Evolutionary conservation across 305 asterid genomes (phyloP).

Genomic region (Fraxinus albicans): DNA sequence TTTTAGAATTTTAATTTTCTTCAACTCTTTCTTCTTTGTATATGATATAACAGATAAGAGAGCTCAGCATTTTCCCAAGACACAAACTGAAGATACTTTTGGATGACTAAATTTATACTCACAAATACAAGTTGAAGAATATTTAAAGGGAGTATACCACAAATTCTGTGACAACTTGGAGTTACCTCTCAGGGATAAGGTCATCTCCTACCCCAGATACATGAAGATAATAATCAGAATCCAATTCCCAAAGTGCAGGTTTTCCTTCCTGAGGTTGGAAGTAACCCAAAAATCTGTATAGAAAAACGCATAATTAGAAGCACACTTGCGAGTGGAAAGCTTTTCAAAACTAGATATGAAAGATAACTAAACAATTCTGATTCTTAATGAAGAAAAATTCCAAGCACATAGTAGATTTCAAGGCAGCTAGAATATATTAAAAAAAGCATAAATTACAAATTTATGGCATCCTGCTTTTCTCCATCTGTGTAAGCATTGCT

Average conservation of each 20-base stretch:
- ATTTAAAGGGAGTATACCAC: neutral
- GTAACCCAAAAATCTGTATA: conserved; percentile 90
- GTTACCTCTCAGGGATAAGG: conserved; percentile 65
- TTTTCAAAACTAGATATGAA: conserved; percentile 5
- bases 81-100: neutral
- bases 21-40: neutral
- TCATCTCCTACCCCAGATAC: conserved; percentile 93
- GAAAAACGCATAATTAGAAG: conserved; percentile 31
- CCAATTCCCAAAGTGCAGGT: conserved; percentile 97
- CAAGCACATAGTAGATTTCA: neutral
- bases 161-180: neutral
- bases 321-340: neutral
- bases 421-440: conserved; percentile 16
- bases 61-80: neutral
- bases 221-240: conserved; percentile 98
- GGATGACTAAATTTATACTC: neutral
- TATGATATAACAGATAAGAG: neutral
- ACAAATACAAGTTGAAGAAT: neutral
- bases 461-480: conserved; percentile 99
- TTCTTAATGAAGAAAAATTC: conserved; percentile 10
- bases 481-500: conserved; percentile 99
- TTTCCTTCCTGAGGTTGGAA: conserved; percentile 97
- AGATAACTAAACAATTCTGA: neutral
- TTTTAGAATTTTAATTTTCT: neutral
- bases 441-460: conserved; percentile 57